Evolutionary conservation across 768 basidiomycete genomes (phyloP), one percentile per base, ranked within the genome.

Genomic region (Cantharellus cinnabarinus): DNA sequence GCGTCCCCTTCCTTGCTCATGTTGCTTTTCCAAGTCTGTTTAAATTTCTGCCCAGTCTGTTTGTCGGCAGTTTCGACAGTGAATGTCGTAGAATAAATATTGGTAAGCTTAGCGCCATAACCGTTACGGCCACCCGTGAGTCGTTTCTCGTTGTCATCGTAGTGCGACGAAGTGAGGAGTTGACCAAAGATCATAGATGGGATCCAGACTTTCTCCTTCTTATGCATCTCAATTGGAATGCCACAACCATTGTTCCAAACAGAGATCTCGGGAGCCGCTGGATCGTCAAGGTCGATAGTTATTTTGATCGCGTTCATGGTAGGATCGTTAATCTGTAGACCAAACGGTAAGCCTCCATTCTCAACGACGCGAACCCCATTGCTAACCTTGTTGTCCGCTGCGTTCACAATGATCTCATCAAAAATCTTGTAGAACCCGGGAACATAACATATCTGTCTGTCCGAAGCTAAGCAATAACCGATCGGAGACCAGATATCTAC

Each of bases 351-450:
- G 20, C 20, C 20, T 48, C 44, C 10, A 48, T 1, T 48, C 29
- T 1, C 20, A 44, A 2, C n/a, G 15, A 4, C 20, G 20, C 41
- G 42, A 35, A 15, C 39, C 55, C 2, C 56, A 34, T n/a, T 4
- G 69, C 75, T 59, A 63, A 88, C 94, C 83, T 99, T 99, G 73
- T 98, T 95, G 69, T 99, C 95, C 2, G 95, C 95, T 29, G 95
- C 95, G 70, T 99, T 99, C 65, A 99, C 95, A 2, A 99, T 75
- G 66, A 99, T 99, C 72, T 99, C 95, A 66, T 99, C 95, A 10
- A 99, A 84, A 66, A 99, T 99, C 77, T 99, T 99, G 79, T 93
- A 91, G 70, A 99, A 94, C 58, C 93, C 95, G 0, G 95, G 95
- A 2, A 97, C 93, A 67, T 84, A 99, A 65, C 80, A 87, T 39